Conservation (phyloP, 768 basidiomycete genomes). For the Albatrellus ellisii region DNA sequence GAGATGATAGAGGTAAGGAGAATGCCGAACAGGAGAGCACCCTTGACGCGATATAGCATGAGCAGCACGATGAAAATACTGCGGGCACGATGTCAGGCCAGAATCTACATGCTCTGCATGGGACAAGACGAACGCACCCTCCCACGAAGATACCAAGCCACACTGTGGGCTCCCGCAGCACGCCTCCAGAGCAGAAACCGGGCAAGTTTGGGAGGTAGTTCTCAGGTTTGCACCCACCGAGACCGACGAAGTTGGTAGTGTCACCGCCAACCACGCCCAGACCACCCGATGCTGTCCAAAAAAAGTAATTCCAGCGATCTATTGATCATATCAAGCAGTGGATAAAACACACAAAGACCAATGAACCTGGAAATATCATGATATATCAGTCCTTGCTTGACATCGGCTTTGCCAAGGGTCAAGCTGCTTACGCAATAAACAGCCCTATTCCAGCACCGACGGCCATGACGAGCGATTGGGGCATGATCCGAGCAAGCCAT, state of each 20-base stretch:
- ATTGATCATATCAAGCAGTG: neutral
- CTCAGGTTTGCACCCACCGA: conserved; percentile 60
- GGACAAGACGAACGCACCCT: conserved; percentile 33
- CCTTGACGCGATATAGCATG: conserved; percentile 77
- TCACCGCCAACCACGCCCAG: conserved; percentile 68
- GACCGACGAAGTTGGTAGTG: conserved; percentile 52
- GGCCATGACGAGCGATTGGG: conserved; percentile 72
- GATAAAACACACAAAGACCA: conserved; percentile 41
- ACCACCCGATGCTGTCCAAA: conserved; percentile 40
- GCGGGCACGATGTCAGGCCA: neutral
- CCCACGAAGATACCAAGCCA: conserved; percentile 86
- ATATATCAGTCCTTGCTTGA: neutral
- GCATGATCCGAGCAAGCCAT: conserved; percentile 84
- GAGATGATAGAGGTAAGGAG: conserved; percentile 76
- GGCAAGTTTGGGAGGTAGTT: conserved; percentile 32
- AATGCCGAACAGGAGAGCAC: conserved; percentile 74
- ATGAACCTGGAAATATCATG: conserved; percentile 40
- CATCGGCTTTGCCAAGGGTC: conserved; percentile 4
- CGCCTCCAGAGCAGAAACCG: conserved; percentile 47
- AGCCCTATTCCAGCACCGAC: conserved; percentile 82
- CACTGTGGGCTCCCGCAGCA: conserved; percentile 63
- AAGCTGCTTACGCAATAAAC: conserved; percentile 59
- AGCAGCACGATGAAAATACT: conserved; percentile 67
- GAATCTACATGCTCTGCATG: neutral
- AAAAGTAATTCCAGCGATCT: neutral